Base-by-base conservation (phyloP, 2,329 filamentous ascomycete genomes). In the Aureobasidium uvarum region DNA sequence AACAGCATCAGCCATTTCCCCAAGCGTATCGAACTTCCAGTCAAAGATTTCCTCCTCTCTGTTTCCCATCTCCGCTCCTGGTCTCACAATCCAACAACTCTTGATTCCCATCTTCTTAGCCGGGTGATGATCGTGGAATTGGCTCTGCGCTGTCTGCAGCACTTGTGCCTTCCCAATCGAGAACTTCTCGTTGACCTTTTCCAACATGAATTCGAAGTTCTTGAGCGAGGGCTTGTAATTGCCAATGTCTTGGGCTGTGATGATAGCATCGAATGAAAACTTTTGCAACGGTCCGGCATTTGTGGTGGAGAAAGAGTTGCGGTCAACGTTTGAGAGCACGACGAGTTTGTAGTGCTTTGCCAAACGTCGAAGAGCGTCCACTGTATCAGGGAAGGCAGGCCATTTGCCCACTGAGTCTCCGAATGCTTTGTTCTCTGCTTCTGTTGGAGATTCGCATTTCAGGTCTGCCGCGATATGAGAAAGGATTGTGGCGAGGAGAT, bases 231-330 rank as follows among this genome's bases (percentile, higher is more conserved):
- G 90, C 78, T 92, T 92, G 74, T 92, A 92, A 7, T 79, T 59
- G 1, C 89, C 88, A 62, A 92, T 85, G 51, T 89, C 84, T 75
- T 92, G 80, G 1, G 89, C 89, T 2, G 88, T 91, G 74, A 89
- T 85, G 28, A 90, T 79, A 14, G 82, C 81, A 70, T 89, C 87
- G 71, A 91, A 88, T 14, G 78, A 69, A 28, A 84, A 80, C 0
- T 81, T 82, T 20, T 77, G 73, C 14, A 91, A 76, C 31, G 83
- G 80, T 0, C 82, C 80, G 1, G 76, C 72, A 16, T 81, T 78
- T 1, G 82, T 83, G 25, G 74, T 75, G 0, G 75, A 70, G 69
- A 88, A 87, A 0, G 82, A 84, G 2, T 71, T 74, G 36, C 77
- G 77, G 73, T 88, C 83, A 0, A 88, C 82, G 68, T 89, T 89